Evolutionary conservation across 169 alveolate genomes (phyloP).

Genomic region (Ichthyophthirius multifiliis): DNA sequence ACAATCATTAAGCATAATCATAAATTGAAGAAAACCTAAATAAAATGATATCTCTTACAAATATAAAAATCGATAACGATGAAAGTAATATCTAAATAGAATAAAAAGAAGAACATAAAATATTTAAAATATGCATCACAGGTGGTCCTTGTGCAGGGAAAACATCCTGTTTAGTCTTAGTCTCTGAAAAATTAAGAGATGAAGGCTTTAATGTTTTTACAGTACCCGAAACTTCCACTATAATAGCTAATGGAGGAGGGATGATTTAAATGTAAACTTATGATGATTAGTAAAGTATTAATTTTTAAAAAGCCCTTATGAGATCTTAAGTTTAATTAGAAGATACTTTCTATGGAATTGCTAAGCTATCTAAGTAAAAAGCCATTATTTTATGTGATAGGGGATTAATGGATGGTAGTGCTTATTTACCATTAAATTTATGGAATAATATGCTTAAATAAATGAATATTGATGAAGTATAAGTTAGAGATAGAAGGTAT

Average conservation of each 20-base stretch:
- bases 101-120: no score
- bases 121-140: constrained; percentile 12
- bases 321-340: constrained; percentile 62
- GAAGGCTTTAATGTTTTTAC: constrained; percentile 60
- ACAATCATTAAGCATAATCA: no score
- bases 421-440: constrained; percentile 38
- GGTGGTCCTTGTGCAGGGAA: constrained; percentile 89
- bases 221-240: constrained; percentile 84
- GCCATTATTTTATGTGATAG: constrained; percentile 64
- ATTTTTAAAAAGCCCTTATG: constrained; percentile 62
- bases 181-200: constrained; percentile 48
- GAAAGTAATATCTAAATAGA: no score
- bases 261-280: constrained; percentile 53
- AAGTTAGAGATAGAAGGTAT: constrained; percentile 57
- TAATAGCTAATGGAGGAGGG: constrained; percentile 75
- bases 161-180: constrained; percentile 60
- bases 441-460: constrained; percentile 69
- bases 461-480: constrained; percentile 59
- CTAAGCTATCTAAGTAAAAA: constrained; percentile 34
- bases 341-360: constrained; percentile 57
- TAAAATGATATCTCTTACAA: no score
- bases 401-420: constrained; percentile 77
- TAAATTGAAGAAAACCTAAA: no score
- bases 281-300: constrained; percentile 49
- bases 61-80: no score